These are phyloP conservation scores for Candida fluviatilis DNA, from an alignment of 805 yeast genomes.

Conservation along the genomic window DNA sequence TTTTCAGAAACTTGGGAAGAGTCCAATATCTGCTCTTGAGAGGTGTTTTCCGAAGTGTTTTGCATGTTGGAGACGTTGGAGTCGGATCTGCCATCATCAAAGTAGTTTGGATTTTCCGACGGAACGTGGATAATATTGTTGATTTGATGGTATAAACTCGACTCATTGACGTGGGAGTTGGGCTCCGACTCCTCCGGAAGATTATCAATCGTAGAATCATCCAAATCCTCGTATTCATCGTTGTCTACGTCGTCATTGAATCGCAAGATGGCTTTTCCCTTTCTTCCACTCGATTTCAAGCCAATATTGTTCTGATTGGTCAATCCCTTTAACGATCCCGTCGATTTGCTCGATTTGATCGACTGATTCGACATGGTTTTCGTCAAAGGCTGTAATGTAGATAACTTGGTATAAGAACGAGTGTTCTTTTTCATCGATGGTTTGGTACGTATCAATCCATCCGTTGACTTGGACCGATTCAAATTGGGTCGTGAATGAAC, in stretches of 20 bases:
- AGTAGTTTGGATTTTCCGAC: not conserved
- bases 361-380: slow-evolving; percentile 28
- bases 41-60: not conserved
- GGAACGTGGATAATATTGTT: slow-evolving; percentile 8
- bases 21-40: not conserved
- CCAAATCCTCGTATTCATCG: slow-evolving; percentile 36
- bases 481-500: slow-evolving; percentile 24
- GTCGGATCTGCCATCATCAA: not conserved
- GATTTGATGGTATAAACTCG: slow-evolving; percentile 9
- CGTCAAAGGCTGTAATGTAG: slow-evolving; percentile 35
- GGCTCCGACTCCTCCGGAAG: not conserved
- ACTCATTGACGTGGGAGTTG: slow-evolving; percentile 3
- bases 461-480: slow-evolving; percentile 38
- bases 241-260: slow-evolving; percentile 35
- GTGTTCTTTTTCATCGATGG: slow-evolving; percentile 28
- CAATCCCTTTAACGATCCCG: slow-evolving; percentile 30
- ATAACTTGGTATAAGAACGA: slow-evolving; percentile 33
- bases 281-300: slow-evolving; percentile 31
- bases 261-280: slow-evolving; percentile 36
- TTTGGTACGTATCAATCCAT: slow-evolving; percentile 27
- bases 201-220: slow-evolving; percentile 5
- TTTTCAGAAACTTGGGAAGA: not conserved
- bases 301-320: slow-evolving; percentile 14
- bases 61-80: not conserved
- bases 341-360: slow-evolving; percentile 27